Percentiles rank a stretch among this genome's conserved stretches.
Conservation (phyloP, 2,329 filamentous ascomycete genomes). For the Arthrobotrys megalospora region DNA sequence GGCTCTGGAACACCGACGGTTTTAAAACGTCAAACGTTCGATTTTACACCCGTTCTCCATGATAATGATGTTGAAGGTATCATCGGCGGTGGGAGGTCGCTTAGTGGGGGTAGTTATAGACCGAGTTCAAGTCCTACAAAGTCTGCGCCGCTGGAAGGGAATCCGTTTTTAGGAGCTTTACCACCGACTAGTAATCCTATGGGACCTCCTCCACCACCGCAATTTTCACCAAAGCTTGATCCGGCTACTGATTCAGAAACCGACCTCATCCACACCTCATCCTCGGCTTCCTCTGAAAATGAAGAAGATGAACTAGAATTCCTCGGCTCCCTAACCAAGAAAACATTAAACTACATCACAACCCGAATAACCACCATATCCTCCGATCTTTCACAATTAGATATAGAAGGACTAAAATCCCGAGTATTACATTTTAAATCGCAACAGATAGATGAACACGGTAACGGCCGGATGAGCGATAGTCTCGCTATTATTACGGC, state of each 20-base stretch:
- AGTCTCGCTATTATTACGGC: slow-evolving; percentile 91
- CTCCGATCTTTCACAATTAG: slow-evolving; percentile 72
- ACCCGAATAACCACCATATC: slow-evolving; percentile 80
- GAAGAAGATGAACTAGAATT: slow-evolving; percentile 68
- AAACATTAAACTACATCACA: slow-evolving; percentile 78
- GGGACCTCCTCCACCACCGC: background rate
- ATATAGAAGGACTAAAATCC: slow-evolving; percentile 89
- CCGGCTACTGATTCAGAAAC: slow-evolving; percentile 40
- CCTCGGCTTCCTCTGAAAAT: slow-evolving; percentile 13
- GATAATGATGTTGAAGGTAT: background rate
- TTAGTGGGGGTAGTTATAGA: slow-evolving; percentile 19
- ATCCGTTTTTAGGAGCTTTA: slow-evolving; percentile 26
- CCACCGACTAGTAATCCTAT: slow-evolving; percentile 38
- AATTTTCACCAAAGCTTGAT: slow-evolving; percentile 17
- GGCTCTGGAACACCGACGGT: slow-evolving; percentile 25
- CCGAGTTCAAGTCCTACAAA: slow-evolving; percentile 51
- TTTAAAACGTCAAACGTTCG: slow-evolving; percentile 52
- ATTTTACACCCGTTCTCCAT: slow-evolving; percentile 30
- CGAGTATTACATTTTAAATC: slow-evolving; percentile 77
- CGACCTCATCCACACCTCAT: slow-evolving; percentile 1
- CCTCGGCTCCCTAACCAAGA: slow-evolving; percentile 79
- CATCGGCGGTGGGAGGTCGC: background rate
- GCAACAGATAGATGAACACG: slow-evolving; percentile 69
- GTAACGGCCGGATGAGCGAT: slow-evolving; percentile 82
- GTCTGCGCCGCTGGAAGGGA: slow-evolving; percentile 3